Base-by-base conservation (phyloP, 768 basidiomycete genomes). In the Paxillus involutus region DNA sequence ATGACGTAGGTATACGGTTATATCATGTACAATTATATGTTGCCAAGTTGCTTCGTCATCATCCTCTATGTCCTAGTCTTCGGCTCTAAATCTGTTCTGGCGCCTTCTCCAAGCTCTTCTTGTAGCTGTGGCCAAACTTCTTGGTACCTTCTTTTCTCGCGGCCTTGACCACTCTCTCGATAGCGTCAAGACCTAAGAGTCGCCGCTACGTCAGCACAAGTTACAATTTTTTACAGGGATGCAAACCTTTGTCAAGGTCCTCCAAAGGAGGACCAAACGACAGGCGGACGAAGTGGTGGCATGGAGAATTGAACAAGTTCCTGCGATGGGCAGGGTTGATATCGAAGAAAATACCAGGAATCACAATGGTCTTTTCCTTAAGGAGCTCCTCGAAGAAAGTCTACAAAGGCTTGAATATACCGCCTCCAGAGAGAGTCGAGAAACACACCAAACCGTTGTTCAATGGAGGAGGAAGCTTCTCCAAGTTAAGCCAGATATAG, bases 321-420 rank as follows among this genome's bases (percentile, higher is more conserved):
- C 94, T 82, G 61, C 93, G 85, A 61, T 94, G 88, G 14, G 88
- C 53, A 21, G 89, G 89, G 70, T 78, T 64, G 65, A 90, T 88
- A 62, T 91, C 89, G 59, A 93, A 93, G 77, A 93, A 94, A 60
- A 90, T 90, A 11, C 94, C 94, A 5, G 93, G 92, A 44, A 94
- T 91, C 51, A 92, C 89, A 59, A 94, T 94, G 10, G 91, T 89
- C 71, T 91, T 80, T 71, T 91, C 89, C 72, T 94, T 96, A 49
- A 96, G 78, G 42, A 94, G 76, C 71, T 94, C 94, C 65, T 96
- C 94, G 65, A 98, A 98, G 83, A 98, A 96, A 6, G 90, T 91
- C 82, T 86, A 47, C 29, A 21, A 54, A 19, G n/a, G 2, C 11
- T 55, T 40, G 17, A 21, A 49, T 41, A 56, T 42, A 49, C 43